These are phyloP conservation scores for Calocybe cyanea DNA, from an alignment of 768 basidiomycete genomes.

Conservation along the genomic window DNA sequence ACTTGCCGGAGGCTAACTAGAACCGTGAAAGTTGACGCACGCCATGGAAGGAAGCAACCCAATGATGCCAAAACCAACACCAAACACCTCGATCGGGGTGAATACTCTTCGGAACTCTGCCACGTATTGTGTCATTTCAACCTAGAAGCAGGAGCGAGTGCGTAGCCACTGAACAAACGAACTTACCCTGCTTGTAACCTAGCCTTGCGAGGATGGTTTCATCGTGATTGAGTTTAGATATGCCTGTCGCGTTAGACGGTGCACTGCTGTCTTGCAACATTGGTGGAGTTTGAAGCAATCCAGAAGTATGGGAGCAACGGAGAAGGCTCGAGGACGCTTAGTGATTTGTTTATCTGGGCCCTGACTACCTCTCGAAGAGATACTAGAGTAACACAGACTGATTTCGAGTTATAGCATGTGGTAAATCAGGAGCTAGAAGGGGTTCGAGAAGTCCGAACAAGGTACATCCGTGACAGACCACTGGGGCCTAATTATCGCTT, in stretches of 20 bases:
- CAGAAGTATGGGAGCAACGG: neutral
- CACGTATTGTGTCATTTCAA: neutral
- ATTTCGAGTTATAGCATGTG: constrained; percentile 8
- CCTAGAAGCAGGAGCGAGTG: neutral
- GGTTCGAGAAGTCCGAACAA: constrained; percentile 10
- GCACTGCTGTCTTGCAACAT: constrained; percentile 12
- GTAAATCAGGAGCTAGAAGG: constrained; percentile 9
- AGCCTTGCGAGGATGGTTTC: constrained; percentile 17
- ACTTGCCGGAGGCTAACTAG: too few relatives aligned
- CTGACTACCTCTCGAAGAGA: constrained; percentile 2
- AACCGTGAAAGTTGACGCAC: constrained; percentile 13
- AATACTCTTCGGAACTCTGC: constrained; percentile 52
- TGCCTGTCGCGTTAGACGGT: neutral
- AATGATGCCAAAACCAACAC: constrained; percentile 66
- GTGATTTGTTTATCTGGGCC: neutral
- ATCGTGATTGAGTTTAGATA: constrained; percentile 10
- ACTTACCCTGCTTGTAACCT: constrained; percentile 19
- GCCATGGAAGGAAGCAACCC: constrained; percentile 64
- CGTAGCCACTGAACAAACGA: neutral
- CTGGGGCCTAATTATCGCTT: neutral
- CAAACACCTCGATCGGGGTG: constrained; percentile 60
- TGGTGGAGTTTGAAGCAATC: neutral
- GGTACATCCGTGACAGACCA: constrained; percentile 2
- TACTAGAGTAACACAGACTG: constrained; percentile 5
- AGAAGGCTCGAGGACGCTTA: neutral